Evolutionary conservation across 768 basidiomycete genomes (phyloP).

Genomic region (Mycena vulgaris): DNA sequence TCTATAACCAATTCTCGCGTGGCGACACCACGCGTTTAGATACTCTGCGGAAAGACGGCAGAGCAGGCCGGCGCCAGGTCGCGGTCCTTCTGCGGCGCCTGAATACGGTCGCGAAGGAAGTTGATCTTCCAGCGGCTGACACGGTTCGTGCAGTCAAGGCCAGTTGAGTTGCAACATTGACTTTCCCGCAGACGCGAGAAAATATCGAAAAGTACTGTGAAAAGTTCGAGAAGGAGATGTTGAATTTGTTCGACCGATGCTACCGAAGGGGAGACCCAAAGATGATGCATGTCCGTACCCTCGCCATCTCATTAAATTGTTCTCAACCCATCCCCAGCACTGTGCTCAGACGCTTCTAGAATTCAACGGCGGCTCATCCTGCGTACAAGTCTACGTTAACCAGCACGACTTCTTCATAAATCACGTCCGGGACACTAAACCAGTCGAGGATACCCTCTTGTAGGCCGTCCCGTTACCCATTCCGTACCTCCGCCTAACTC

Average conservation of each 20-base stretch:
- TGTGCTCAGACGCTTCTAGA: constrained; percentile 97
- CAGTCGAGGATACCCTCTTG: constrained; percentile 71
- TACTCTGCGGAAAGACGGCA: constrained; percentile 86
- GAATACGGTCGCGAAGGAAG: constrained; percentile 92
- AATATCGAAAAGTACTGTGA: constrained; percentile 98
- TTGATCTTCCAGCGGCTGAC: constrained; percentile 88
- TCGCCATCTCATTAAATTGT: neutral
- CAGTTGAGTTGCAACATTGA: constrained; percentile 1
- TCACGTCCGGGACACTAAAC: constrained; percentile 78
- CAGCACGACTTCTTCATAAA: constrained; percentile 99
- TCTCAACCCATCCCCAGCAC: constrained; percentile 72
- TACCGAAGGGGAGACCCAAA: constrained; percentile 98
- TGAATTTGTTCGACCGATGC: constrained; percentile 94
- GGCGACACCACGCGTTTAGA: constrained; percentile 85
- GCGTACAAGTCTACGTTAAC: constrained; percentile 98
- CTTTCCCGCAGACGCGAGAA: constrained; percentile 78
- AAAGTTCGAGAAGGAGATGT: constrained; percentile 98
- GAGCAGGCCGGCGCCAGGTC: constrained; percentile 89
- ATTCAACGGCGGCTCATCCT: constrained; percentile 97
- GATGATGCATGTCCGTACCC: constrained; percentile 92
- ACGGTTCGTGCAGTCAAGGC: constrained; percentile 64
- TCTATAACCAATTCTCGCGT: constrained; percentile 92
- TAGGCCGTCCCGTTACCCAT: constrained; percentile 48
- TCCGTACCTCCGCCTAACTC: constrained; percentile 7
- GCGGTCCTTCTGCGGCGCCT: constrained; percentile 90